phyloP scores from a whole-genome alignment of 1,139 yeast species.

The Suhomyces wounanorum region DNA sequence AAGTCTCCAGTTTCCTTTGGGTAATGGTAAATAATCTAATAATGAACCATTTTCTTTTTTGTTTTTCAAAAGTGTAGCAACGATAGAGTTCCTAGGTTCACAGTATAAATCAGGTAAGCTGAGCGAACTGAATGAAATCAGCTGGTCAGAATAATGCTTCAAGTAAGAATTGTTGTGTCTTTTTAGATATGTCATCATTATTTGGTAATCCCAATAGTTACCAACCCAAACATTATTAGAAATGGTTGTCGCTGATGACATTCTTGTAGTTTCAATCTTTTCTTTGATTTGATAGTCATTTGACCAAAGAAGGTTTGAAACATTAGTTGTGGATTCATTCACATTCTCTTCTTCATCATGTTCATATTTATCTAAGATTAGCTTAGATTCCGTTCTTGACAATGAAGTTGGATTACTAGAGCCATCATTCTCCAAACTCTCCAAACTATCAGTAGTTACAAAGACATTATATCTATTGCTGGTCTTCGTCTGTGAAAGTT shows the following conservation, averaged over 20 bases:
- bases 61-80: constrained; percentile 22
- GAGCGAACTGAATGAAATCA: constrained; percentile 5
- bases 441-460: constrained; percentile 12
- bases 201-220: constrained; percentile 57
- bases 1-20: constrained; percentile 42
- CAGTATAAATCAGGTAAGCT: constrained; percentile 43
- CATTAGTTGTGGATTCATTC: neutral
- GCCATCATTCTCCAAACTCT: neutral
- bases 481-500: constrained; percentile 21
- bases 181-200: constrained; percentile 33
- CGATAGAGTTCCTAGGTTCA: constrained; percentile 53
- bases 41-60: constrained; percentile 5
- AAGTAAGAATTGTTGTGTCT: constrained; percentile 15
- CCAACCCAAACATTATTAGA: constrained; percentile 73
- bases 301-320: constrained; percentile 53
- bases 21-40: constrained; percentile 30
- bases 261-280: constrained; percentile 73
- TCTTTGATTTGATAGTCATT: constrained; percentile 72
- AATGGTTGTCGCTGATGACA: constrained; percentile 77
- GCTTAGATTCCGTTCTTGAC: constrained; percentile 9
- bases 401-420: constrained; percentile 1
- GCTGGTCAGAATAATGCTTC: constrained; percentile 9
- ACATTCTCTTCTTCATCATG: neutral
- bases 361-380: constrained; percentile 10
- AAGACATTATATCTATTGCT: constrained; percentile 22